Base-by-base conservation (phyloP, 2,329 filamentous ascomycete genomes). In the Myotisia sp. region DNA sequence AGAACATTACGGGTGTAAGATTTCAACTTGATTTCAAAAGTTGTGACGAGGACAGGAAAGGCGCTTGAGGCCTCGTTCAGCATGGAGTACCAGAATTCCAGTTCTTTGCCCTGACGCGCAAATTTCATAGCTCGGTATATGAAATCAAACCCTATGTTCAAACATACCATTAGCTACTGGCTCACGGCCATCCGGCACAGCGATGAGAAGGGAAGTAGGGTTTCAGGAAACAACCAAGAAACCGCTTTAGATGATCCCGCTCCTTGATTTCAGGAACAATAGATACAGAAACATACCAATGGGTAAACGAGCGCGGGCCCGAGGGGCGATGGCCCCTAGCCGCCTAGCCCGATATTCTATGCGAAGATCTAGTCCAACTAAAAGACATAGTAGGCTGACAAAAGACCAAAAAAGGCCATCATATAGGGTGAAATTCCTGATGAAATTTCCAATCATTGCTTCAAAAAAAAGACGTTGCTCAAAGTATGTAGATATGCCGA, bases 81-180 rank as follows among this genome's bases (percentile, higher is more conserved):
- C 34, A 65, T 54, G 2, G 54, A 39, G 5, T 59, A 44, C 77
- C 80, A 92, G 40, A 70, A 62, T 29, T 75, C 65, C 19, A 77
- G 59, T 40, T 75, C 75, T 29, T 62, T 55, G 48, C 84, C 59
- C 0, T 56, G 49, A 31, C 63, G 53, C 5, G 67, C 67, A 29
- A 69, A 59, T 19, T 55, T 54, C 28, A 83, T 48, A n/a, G 68
- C 66, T n/a, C 56, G 50, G 46, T 60, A 63, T 20, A 85, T 58
- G 39, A 83, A 62, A 43, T 81, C 78, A 26, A 86, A 43, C 29
- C 76, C 79, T 77, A 39, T 8, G n/a, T 9, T 31, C 10, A 6
- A 6, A 27, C 21, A 29, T n/a, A 31, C 45, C 26, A 47, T n/a
- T n/a, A n/a, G n/a, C n/a, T n/a, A n/a, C n/a, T n/a, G n/a, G n/a